Evolutionary conservation across 83 land plant species (phyloP).

Genomic region (Picea abies): DNA sequence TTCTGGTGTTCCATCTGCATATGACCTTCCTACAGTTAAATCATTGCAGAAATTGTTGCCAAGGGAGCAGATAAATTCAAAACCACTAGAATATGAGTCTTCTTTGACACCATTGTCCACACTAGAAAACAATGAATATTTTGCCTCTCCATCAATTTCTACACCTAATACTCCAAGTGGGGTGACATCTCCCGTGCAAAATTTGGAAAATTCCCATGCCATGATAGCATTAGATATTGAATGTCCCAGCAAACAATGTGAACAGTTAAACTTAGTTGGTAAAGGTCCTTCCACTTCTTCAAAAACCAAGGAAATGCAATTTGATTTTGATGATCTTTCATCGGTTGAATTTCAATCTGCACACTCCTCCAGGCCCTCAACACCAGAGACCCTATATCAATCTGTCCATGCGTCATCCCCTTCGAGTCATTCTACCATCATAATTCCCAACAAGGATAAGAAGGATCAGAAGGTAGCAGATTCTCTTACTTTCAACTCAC

Average conservation of each 20-base stretch:
- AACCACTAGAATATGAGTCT: background rate
- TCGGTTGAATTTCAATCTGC: constrained; percentile 2
- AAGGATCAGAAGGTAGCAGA: no score
- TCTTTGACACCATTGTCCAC: background rate
- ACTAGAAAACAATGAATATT: background rate
- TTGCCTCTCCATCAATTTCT: background rate
- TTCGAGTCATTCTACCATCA: no score
- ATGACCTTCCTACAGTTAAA: no score
- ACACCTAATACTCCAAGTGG: background rate
- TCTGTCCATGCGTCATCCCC: no score
- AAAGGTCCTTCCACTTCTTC: background rate
- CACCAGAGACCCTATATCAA: background rate
- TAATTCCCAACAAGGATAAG: no score
- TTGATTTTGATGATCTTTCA: background rate
- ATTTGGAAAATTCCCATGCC: background rate
- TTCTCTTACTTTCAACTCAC: no score
- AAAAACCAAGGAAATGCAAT: background rate
- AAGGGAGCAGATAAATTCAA: background rate
- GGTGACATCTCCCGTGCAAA: background rate
- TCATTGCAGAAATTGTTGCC: background rate
- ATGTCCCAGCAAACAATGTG: background rate
- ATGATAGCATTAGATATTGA: background rate
- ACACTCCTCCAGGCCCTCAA: background rate
- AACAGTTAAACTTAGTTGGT: background rate
- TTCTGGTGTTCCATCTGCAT: no score